Evolutionary conservation across 169 alveolate species (phyloP), one percentile per base, ranked within the genome.

Genomic region (Plasmodium cynomolgi): DNA sequence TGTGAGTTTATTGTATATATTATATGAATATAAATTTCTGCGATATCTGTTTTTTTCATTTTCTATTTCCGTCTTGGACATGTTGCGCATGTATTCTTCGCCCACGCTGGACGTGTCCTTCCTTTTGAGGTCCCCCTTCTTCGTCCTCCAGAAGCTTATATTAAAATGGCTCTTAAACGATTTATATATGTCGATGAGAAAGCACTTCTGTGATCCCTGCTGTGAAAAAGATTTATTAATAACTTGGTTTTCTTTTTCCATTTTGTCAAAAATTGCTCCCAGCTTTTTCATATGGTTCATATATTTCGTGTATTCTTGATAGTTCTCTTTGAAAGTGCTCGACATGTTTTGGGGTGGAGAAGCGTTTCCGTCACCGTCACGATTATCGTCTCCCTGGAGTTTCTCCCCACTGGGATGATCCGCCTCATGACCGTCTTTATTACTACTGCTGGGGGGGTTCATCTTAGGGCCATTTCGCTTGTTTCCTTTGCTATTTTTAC

Each of bases 111-210:
- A 29, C 15, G 74, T 29, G 17, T 58, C 72, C 20, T 81, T 71
- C 71, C 62, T 81, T 72, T 81, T 72, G 62, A 37, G 23, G 39
- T 81, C 1, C 6, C 6, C 77, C 23, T 26, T 26, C 56, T 81
- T 71, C 58, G 20, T 73, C 33, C 31, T 82, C 7, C 50, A 56
- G 44, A 68, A 90, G 33, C 56, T 29, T 72, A 81, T 47, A 11
- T 91, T 54, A 81, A 91, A 91, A 74, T 91, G 92, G 17, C 58
- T 82, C 84, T 91, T 91, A 83, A 91, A 91, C 6, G 95, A 91
- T 74, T 91, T 81, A 79, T 83, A 91, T 31, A 91, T 91, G 41
- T 91, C 95, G 41, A 91, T 91, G 54, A 91, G 44, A 33, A 73
- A 72, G 39, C 83, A 26, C 44, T 72, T 41, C 39, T 9, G 79